Evolutionary conservation across 2,329 filamentous ascomycete species (phyloP), one percentile per base, ranked within the genome.

Genomic region (Alternaria burnsii): DNA sequence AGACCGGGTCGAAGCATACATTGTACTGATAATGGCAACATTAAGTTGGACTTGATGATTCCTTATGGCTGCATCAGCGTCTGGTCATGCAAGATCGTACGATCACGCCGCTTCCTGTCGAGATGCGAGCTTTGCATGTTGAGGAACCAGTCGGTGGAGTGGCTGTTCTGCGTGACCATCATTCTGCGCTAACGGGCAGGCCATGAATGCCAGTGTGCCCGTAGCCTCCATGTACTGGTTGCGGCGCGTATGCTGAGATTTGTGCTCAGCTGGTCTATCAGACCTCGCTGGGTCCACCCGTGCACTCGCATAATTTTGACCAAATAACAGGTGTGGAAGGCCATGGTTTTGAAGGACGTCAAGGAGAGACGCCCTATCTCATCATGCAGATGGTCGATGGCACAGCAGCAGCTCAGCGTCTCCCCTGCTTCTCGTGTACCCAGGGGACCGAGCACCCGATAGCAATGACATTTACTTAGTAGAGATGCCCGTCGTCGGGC

Each of bases 221-320:
- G 50, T 42, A 52, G 59, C 22, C 46, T 59, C 32, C 34, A 52
- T 58, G 59, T 50, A 58, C 42, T 41, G 55, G 55, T 59, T 51
- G 48, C 42, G 59, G 65, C 65, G 65, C 65, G 57, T 63, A 69
- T 22, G 48, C 59, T 50, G 55, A 57, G 40, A 26, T 26, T 40
- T 30, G 10, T n/a, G 40, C 47, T 56, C 30, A 18, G 20, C 50
- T 47, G 47, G 7, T 40, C 20, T 9, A 34, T 56, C 40, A 28
- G 46, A 26, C 18, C 26, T 41, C 46, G 30, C 56, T 14, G 34
- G 28, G 46, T 1, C 46, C 18, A 50, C 44, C 10, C 26, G 52
- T n/a, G 42, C 22, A 36, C 36, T 26, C 46, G 42, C 46, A 51
- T 47, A 46, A 12, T 3, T 50, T 34, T 16, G 22, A 26, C 28